These are phyloP conservation scores for Leccinum boreale DNA, from an alignment of 768 basidiomycete genomes.

Conservation along the genomic window DNA sequence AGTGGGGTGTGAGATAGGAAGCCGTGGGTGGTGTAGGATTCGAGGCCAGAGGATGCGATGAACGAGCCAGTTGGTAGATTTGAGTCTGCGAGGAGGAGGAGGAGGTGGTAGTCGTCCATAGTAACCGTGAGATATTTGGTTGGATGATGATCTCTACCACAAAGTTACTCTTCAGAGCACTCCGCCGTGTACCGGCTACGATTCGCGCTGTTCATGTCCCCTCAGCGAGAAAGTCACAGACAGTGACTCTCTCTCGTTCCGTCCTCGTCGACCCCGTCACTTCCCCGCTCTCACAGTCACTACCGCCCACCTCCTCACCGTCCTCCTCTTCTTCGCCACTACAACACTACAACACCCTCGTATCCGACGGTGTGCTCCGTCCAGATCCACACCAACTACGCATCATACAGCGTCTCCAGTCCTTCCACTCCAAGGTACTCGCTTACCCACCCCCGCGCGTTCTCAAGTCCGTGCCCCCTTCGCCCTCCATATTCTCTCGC, in stretches of 20 bases:
- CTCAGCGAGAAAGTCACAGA: constrained; percentile 14
- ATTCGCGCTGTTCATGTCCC: neutral
- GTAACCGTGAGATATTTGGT: neutral
- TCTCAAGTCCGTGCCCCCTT: constrained; percentile 37
- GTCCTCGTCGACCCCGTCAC: neutral
- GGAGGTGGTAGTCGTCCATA: constrained; percentile 50
- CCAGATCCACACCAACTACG: constrained; percentile 81
- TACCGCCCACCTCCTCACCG: neutral
- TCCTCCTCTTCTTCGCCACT: constrained; percentile 21
- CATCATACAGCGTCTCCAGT: constrained; percentile 81
- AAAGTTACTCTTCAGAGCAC: neutral
- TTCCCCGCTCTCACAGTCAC: neutral
- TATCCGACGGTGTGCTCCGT: constrained; percentile 51
- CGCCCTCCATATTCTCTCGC: constrained; percentile 19
- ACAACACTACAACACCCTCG: constrained; percentile 45
- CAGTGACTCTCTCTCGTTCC: neutral
- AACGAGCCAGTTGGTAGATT: constrained; percentile 98
- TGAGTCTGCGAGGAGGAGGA: constrained; percentile 82
- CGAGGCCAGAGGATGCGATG: constrained; percentile 90
- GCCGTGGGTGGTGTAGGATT: constrained; percentile 87
- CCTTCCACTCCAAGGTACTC: constrained; percentile 68
- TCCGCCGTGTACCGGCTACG: neutral
- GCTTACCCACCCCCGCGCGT: constrained; percentile 69
- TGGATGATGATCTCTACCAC: neutral
- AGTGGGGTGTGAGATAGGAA: constrained; percentile 40